These are phyloP conservation scores for Fusarium sublunatum DNA, from an alignment of 2,329 filamentous ascomycete genomes.

Conservation along the genomic window DNA sequence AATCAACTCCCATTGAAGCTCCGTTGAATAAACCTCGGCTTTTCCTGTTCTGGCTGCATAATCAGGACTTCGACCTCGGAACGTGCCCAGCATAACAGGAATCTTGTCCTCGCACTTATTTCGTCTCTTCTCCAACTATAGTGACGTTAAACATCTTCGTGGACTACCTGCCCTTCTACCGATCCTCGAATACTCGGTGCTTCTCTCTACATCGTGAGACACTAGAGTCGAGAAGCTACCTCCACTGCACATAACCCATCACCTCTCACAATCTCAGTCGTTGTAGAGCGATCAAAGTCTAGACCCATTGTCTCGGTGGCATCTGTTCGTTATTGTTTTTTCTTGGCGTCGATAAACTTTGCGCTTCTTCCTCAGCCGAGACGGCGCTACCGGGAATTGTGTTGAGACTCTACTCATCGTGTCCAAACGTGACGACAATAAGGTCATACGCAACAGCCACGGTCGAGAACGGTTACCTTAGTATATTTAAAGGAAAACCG, in stretches of 20 bases:
- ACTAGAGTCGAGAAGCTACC: neutral
- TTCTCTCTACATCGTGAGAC: conserved; percentile 3
- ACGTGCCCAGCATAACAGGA: conserved; percentile 14
- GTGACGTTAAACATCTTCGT: neutral
- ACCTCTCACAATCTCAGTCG: conserved; percentile 9
- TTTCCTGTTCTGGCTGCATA: conserved; percentile 22
- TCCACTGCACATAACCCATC: conserved; percentile 1
- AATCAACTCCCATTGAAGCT: neutral
- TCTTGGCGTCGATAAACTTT: conserved; percentile 20
- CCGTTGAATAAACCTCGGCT: conserved; percentile 36
- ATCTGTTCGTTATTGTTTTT: conserved; percentile 11
- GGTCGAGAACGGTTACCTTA: conserved; percentile 11
- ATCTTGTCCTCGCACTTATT: conserved; percentile 18
- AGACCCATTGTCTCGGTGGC: conserved; percentile 14
- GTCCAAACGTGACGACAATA: neutral
- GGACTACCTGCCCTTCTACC: neutral
- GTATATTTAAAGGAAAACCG: neutral
- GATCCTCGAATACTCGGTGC: neutral
- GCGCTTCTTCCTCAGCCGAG: conserved; percentile 27
- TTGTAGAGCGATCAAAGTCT: conserved; percentile 7
- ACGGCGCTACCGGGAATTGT: conserved; percentile 11
- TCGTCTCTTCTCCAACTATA: conserved; percentile 5
- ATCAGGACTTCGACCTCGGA: conserved; percentile 26
- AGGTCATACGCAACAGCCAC: conserved; percentile 6
- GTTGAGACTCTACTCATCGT: neutral